Evolutionary conservation across 106 monocot genomes (phyloP), one percentile per base, ranked within the genome.

Genomic region (Dendrobium catenatum): DNA sequence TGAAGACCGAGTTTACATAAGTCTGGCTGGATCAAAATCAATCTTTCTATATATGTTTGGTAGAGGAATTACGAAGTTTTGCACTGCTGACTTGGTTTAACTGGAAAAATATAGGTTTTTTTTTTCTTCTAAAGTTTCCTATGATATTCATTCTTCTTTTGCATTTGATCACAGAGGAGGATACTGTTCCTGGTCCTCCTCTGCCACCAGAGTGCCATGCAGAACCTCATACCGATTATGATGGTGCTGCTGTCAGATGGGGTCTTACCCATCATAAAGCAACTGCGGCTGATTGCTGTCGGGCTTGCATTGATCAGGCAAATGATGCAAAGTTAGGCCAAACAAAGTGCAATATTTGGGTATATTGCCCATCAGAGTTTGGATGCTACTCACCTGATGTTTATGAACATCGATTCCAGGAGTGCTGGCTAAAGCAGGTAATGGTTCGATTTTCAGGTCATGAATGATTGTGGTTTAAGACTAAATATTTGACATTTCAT

Each of bases 391-490:
- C 87, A 42, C 90, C 90, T 24, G 90, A 90, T 77, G 86, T 85
- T 40, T 90, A 88, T 67, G 83, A 90, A 54, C 90, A 90, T 82
- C 83, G 85, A 18, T 88, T 88, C 81, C 90, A 90, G 80, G 90
- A 90, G 77, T 90, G 90, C 83, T 90, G 90, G 90, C 79, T 90
- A 70, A 90, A 90, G 56, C 85, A 85, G 88, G 90, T 90, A 87
- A 19, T 15, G 4, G 9, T 33, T 77, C 20, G 3, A 43, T 74
- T 74, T 74, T 73, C 42, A 73, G 70, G 19, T 19, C 26, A 41
- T 42, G 6, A 74, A 42, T 40, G 15, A 42, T 68, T 41, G 40
- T 17, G 20, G 41, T 74, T 74, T 74, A 24, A 68, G 7, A 68
- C 20, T 70, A 70, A 37, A 70, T n/a, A 22, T 74, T 33, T 74